Evolutionary conservation across 805 yeast species (phyloP).

Genomic region (Blastobotrys americana): DNA sequence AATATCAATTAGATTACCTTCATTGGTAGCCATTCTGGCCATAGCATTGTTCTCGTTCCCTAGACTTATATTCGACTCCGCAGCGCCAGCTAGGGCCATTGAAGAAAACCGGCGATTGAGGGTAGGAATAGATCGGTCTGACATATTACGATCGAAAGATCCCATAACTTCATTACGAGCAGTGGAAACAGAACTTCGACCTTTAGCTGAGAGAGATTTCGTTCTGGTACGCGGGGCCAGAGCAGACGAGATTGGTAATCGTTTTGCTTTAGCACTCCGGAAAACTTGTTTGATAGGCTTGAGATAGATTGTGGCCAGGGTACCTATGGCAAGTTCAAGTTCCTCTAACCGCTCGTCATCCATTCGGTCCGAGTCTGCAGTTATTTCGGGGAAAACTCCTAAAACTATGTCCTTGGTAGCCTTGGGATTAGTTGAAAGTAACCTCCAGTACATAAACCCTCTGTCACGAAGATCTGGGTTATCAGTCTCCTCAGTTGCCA

Average conservation of each 20-base stretch:
- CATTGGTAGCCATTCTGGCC: neutral
- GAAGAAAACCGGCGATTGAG: neutral
- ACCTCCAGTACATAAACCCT: constrained; percentile 79
- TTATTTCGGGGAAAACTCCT: constrained; percentile 54
- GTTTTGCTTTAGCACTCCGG: constrained; percentile 49
- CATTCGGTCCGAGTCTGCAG: constrained; percentile 58
- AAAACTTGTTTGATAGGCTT: constrained; percentile 80
- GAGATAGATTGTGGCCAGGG: constrained; percentile 74
- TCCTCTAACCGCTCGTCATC: constrained; percentile 71
- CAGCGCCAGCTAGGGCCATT: neutral
- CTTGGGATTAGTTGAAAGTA: constrained; percentile 48
- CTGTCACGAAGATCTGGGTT: constrained; percentile 85
- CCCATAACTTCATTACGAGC: constrained; percentile 1
- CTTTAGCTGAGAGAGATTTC: neutral
- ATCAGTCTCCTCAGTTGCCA: constrained; percentile 65
- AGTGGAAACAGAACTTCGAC: neutral
- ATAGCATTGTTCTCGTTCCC: too few relatives aligned
- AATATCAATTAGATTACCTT: constrained; percentile 6
- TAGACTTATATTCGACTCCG: neutral
- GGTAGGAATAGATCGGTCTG: neutral
- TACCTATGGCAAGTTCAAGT: constrained; percentile 71
- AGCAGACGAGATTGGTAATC: constrained; percentile 46
- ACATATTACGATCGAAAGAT: neutral
- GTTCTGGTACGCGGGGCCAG: constrained; percentile 26
- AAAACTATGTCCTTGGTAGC: constrained; percentile 49